Conservation (phyloP, 176 grass and related monocot genomes). For the Rhynchospora breviuscula region DNA sequence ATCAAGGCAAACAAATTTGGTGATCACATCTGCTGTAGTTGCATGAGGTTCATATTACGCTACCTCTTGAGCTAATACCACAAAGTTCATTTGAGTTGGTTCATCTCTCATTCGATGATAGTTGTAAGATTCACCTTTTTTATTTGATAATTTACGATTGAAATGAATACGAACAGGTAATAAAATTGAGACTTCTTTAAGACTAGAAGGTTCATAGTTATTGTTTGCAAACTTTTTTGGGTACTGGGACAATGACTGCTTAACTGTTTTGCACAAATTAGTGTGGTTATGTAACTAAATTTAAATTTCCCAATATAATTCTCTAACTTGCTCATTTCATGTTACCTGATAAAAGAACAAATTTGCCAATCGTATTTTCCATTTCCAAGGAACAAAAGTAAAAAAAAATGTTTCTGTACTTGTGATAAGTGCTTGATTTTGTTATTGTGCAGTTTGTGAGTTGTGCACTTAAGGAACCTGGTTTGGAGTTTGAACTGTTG, state of each 20-base stretch:
- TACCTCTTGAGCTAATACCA: neutral
- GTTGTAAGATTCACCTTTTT: neutral
- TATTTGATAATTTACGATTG: neutral
- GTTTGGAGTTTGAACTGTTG: conserved; percentile 77
- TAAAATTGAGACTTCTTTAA: neutral
- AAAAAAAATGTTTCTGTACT: neutral
- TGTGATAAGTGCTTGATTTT: conserved; percentile 2
- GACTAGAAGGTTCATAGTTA: neutral
- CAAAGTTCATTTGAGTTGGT: neutral
- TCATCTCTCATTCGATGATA: neutral
- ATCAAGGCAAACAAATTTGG: neutral
- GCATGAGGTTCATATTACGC: neutral
- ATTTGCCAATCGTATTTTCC: neutral
- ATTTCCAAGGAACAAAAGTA: neutral
- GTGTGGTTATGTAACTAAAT: neutral
- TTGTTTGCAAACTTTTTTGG: neutral
- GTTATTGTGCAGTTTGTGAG: conserved; percentile 51
- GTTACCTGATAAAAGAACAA: neutral
- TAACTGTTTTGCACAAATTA: neutral
- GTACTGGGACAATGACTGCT: neutral
- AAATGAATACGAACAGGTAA: neutral
- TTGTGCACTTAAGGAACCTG: conserved; percentile 62
- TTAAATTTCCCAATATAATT: neutral
- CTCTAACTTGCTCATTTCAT: neutral
- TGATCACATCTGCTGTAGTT: neutral